These are phyloP conservation scores for Spatholobus suberectus DNA, from an alignment of 306 rosid species.

Conservation along the genomic window DNA sequence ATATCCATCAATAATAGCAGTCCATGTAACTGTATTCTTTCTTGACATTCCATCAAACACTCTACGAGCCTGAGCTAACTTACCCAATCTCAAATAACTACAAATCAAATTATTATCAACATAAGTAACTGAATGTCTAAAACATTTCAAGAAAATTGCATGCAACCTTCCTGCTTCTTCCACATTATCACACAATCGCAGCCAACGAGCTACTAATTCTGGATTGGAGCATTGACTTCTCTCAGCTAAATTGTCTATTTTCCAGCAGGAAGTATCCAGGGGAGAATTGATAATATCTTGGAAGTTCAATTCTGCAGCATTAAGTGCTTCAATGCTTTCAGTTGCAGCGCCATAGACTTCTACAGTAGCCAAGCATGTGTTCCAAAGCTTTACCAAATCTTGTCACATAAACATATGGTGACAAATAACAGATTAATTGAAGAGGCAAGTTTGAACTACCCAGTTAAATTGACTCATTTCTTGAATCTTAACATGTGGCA, in stretches of 20 bases:
- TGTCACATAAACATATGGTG: conserved; percentile 39
- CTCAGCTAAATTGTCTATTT: conserved; percentile 65
- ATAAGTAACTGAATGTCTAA: conserved; percentile 50
- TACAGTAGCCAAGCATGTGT: conserved; percentile 69
- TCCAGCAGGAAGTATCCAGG: conserved; percentile 64
- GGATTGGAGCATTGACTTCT: conserved; percentile 60
- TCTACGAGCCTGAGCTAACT: conserved; percentile 63
- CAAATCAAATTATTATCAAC: conserved; percentile 79
- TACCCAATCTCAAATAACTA: conserved; percentile 62
- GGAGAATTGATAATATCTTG: conserved; percentile 63
- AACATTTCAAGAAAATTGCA: conserved; percentile 56
- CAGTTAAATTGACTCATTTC: conserved; percentile 20
- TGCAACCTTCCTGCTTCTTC: conserved; percentile 71
- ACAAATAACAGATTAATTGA: conserved; percentile 22
- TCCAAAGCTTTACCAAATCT: conserved; percentile 72
- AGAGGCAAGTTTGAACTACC: conserved; percentile 14
- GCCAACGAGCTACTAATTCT: conserved; percentile 66
- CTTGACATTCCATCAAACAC: conserved; percentile 74
- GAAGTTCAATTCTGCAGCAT: conserved; percentile 69
- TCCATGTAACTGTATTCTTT: conserved; percentile 84
- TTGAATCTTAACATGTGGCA: conserved; percentile 18
- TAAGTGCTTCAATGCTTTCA: conserved; percentile 63
- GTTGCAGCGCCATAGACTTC: conserved; percentile 68
- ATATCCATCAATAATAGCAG: conserved; percentile 84
- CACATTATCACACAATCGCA: conserved; percentile 56